Base-by-base conservation (phyloP, 352 stramenopile genomes). In the Phytophthora brassicae region DNA sequence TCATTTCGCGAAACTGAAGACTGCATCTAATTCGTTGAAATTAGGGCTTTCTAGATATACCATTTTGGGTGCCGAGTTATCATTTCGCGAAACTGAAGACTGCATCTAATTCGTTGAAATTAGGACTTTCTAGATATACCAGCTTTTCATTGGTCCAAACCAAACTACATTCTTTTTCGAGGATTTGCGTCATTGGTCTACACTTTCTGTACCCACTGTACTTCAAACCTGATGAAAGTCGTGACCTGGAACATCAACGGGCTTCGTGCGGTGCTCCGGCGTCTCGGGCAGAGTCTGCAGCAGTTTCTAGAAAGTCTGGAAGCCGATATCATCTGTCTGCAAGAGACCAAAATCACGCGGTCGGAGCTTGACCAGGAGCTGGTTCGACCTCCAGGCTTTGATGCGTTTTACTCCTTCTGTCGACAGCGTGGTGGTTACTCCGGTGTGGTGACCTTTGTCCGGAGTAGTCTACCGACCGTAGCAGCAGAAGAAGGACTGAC, bases 241-340 rank as follows among this genome's bases (percentile, higher is more conserved):
- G 44, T 92, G 69, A 90, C 83, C n/a, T 95, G 86, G 86, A 95
- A 95, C 65, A 72, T 95, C 52, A 95, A 95, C 66, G 86, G 86
- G 19, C 70, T 95, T 65, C 82, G 84, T 53, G 84, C 86, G 3
- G 77, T 90, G 39, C 66, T 95, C 48, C 77, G 86, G 60, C 77
- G 84, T 11, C 63, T 84, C 19, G 73, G 78, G 39, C 72, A 76
- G 51, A 83, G 42, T 47, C 45, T 90, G 8, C 54, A 56, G 38
- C 56, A 81, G 48, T 76, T 95, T 42, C 60, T 95, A 24, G 58
- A 79, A 28, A 70, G 49, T 11, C 68, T 92, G 17, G 64, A 83
- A 0, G 84, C 85, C 0, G 85, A 94, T 43, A 76, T 95, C 13
- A 59, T 93, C 17, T 95, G 87, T 60, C 74, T 95, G 57, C 87